A percentile compares a stretch with the other conserved stretches of the same genome.
phyloP scores from a whole-genome alignment of 345 rosid genomes.

The Hypericum perforatum region DNA sequence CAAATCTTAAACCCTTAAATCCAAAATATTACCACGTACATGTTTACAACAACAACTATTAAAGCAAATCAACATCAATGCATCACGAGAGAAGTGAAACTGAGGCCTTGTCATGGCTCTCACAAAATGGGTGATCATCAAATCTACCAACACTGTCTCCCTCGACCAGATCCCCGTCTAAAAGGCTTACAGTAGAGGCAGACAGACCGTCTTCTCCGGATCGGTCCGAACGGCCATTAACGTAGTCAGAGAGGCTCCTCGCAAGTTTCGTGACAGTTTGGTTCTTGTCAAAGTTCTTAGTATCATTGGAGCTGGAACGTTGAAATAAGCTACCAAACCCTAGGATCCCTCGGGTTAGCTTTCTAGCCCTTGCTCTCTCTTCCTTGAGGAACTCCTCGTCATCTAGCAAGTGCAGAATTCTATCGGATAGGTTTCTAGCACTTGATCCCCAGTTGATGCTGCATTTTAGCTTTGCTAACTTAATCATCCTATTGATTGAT shows the following conservation, averaged over 20 bases:
- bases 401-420: constrained; percentile 40
- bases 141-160: not conserved
- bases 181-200: constrained; percentile 5
- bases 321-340: constrained; percentile 57
- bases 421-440: constrained; percentile 33
- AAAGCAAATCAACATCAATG: too few relatives aligned
- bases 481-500: too few relatives aligned
- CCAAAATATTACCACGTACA: too few relatives aligned
- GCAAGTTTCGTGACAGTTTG: constrained; percentile 5
- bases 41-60: too few relatives aligned
- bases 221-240: constrained; percentile 1
- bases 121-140: constrained; percentile 38
- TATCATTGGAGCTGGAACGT: constrained; percentile 15
- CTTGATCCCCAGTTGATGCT: constrained; percentile 62
- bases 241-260: constrained; percentile 19
- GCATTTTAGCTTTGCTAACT: not conserved
- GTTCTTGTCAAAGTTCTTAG: constrained; percentile 5
- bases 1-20: too few relatives aligned
- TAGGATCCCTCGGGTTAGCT: constrained; percentile 40
- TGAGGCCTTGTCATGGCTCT: not conserved
- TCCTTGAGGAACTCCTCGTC: constrained; percentile 32
- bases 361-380: constrained; percentile 45
- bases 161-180: not conserved
- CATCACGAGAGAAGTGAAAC: too few relatives aligned
- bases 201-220: constrained; percentile 6